Base-by-base conservation (phyloP, 139 green algal species). In the Trebouxia sp. region DNA sequence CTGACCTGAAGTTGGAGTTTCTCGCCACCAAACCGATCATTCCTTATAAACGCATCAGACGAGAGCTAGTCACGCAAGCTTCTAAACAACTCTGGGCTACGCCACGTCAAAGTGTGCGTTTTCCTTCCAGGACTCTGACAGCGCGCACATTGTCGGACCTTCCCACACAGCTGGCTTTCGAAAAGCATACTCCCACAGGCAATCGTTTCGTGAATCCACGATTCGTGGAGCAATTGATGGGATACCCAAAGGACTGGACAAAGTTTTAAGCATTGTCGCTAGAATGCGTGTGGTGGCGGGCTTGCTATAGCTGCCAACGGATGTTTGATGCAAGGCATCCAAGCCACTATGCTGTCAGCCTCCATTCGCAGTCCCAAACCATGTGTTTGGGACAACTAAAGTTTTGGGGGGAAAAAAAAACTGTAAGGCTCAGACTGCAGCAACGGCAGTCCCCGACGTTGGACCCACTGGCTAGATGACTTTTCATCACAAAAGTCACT, bases 61-160 rank as follows among this genome's bases (percentile, higher is more conserved):
- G 62, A 35, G 62, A 72, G 62, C 35, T 72, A 45, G 32, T 72
- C 14, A 72, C 62, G 32, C 62, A 72, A 72, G 62, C 62, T 72
- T 72, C 43, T 35, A 72, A 72, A 72, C 62, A 72, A 35, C 62
- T 72, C 42, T 72, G 62, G 62, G 62, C 62, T 72, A 72, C 62
- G 62, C 62, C 62, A 72, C 62, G 62, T 32, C 62, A 72, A 65
- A 72, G 62, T 35, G 62, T 72, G 62, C 62, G 62, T 72, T 72
- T 72, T 72, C 62, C 62, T 72, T 72, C 62, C 62, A 72, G 62
- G 62, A 72, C 62, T 72, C 43, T 72, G 62, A 72, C 62, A 72
- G 62, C 42, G 62, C 62, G 62, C 62, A 72, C 62, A 72, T 35
- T 72, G 42, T 72, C 62, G 62, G 62, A 72, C 62, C 62, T 72